Evolutionary conservation across 495 filamentous ascomycete genomes (phyloP).

Genomic region (Penicillium cataractarum): DNA sequence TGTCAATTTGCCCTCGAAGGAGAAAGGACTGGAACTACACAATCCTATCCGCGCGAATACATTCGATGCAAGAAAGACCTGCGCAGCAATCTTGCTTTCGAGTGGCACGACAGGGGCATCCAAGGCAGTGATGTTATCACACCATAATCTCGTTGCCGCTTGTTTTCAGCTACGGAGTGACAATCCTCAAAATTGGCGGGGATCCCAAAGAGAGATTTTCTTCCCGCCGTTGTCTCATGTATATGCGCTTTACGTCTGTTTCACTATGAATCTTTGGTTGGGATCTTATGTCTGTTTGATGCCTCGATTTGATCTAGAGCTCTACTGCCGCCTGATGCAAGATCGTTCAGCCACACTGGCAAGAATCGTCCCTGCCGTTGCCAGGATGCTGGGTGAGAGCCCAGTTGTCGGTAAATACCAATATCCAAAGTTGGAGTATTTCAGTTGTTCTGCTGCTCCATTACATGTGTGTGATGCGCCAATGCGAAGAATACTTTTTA

Average conservation of each 20-base stretch:
- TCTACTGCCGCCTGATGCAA: conserved; percentile 15
- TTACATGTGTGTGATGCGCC: conserved; percentile 5
- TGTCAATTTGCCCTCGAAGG: not conserved
- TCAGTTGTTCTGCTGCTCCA: conserved; percentile 20
- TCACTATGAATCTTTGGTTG: conserved; percentile 16
- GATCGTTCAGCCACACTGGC: conserved; percentile 16
- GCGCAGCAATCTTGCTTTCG: conserved; percentile 45
- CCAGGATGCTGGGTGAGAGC: conserved; percentile 11
- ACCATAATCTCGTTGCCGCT: conserved; percentile 68
- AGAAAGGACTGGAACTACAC: not conserved
- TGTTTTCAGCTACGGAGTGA: conserved; percentile 12
- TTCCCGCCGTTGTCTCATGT: conserved; percentile 19
- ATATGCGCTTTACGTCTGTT: conserved; percentile 20
- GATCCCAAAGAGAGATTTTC: conserved; percentile 14
- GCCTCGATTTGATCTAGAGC: conserved; percentile 15
- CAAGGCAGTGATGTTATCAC: conserved; percentile 80
- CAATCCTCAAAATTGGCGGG: conserved; percentile 16
- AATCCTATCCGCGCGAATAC: not conserved
- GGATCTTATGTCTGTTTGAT: conserved; percentile 19
- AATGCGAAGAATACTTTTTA: not conserved
- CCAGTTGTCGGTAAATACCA: conserved; percentile 10
- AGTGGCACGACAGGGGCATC: conserved; percentile 80
- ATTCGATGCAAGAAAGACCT: conserved; percentile 7
- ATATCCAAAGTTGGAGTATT: conserved; percentile 17
- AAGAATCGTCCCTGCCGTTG: conserved; percentile 16